A percentile compares a stretch with the other conserved stretches of the same genome.
Conservation (phyloP, 768 basidiomycete genomes). For the Hygrocybe coccinea region DNA sequence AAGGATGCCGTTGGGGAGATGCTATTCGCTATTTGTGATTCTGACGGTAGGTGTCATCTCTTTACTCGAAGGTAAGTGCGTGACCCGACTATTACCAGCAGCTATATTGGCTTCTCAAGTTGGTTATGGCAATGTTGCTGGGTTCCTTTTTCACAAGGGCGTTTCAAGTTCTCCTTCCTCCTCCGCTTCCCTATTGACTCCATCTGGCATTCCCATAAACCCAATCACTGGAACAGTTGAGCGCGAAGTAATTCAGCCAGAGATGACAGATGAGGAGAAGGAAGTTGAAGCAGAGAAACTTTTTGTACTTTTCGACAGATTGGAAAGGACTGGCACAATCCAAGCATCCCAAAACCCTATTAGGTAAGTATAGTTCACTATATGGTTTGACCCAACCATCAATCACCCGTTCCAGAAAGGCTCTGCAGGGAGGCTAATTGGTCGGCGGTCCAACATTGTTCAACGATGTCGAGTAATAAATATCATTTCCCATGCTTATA, state of each 20-base stretch:
- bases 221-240: constrained; percentile 81
- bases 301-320: constrained; percentile 84
- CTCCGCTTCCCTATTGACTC: constrained; percentile 31
- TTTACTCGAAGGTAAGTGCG: neutral
- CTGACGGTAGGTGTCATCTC: constrained; percentile 44
- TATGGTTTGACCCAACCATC: constrained; percentile 22
- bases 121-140: constrained; percentile 95
- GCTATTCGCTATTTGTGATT: constrained; percentile 77
- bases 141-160: constrained; percentile 89
- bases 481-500: neutral
- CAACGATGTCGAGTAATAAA: neutral
- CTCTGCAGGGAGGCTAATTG: neutral
- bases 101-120: constrained; percentile 67
- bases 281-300: constrained; percentile 89
- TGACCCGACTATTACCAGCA: constrained; percentile 35
- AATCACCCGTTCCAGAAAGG: neutral
- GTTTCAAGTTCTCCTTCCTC: constrained; percentile 57
- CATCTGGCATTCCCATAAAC: constrained; percentile 52
- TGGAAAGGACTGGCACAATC: constrained; percentile 72
- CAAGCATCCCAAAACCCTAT: constrained; percentile 66
- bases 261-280: constrained; percentile 96
- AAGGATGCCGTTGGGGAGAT: constrained; percentile 83
- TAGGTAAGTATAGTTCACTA: constrained; percentile 55
- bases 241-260: constrained; percentile 34
- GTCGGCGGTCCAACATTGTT: no score